These are phyloP conservation scores for Annona squamosa DNA, from an alignment of 164 flowering plant genomes.

Conservation along the genomic window DNA sequence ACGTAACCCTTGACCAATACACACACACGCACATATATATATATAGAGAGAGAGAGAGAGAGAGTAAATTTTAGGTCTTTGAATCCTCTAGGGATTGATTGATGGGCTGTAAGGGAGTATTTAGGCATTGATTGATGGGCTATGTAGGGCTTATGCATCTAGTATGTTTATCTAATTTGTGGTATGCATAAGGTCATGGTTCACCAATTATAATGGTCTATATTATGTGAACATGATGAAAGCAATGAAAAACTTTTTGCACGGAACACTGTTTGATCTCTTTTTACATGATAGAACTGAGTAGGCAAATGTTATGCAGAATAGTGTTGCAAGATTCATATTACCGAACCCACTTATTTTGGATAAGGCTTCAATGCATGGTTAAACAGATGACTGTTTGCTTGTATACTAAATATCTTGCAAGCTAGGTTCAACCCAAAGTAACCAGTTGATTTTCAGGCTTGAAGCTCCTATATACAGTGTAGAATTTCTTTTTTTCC, in stretches of 20 bases:
- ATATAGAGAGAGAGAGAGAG: background rate
- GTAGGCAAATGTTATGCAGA: background rate
- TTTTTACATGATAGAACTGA: background rate
- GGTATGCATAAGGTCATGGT: background rate
- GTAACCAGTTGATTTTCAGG: too few species aligned
- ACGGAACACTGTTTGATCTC: too few species aligned
- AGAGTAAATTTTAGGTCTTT: background rate
- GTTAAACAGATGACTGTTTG: too few species aligned
- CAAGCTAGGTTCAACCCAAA: too few species aligned
- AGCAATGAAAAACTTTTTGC: too few species aligned
- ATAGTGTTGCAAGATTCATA: background rate
- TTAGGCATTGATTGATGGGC: background rate
- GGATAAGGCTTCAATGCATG: background rate
- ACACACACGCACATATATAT: background rate
- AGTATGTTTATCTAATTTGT: background rate
- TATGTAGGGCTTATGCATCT: background rate
- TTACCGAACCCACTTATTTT: background rate
- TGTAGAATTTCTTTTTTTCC: too few species aligned
- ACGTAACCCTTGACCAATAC: slow-evolving; percentile 5
- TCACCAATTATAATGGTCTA: background rate
- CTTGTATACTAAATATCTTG: too few species aligned
- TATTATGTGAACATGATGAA: background rate
- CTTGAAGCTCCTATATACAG: too few species aligned
- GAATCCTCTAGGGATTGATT: background rate
- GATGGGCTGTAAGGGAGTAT: background rate